Percentiles rank a stretch among this genome's conserved stretches.
phyloP scores from a whole-genome alignment of 2,329 filamentous ascomycete species.

The Harringtonia aguacate region DNA sequence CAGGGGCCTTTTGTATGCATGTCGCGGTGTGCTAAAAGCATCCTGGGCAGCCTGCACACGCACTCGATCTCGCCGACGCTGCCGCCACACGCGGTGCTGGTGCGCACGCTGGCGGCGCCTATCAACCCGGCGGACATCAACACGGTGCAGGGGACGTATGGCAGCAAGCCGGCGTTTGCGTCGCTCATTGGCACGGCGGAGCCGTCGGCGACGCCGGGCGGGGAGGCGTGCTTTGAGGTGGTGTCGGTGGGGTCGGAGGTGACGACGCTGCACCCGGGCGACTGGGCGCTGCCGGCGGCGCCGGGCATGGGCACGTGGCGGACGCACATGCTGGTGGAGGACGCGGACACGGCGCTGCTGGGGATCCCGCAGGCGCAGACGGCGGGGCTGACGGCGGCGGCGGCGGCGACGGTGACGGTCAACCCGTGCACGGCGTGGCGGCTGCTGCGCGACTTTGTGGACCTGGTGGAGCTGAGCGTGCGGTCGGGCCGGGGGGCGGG shows the following conservation, averaged over 20 bases:
- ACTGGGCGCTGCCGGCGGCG: constrained; percentile 85
- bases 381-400: constrained; percentile 51
- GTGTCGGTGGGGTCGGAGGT: constrained; percentile 52
- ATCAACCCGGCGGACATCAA: constrained; percentile 98
- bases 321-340: constrained; percentile 67
- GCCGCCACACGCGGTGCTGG: constrained; percentile 53
- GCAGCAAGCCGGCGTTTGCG: constrained; percentile 68
- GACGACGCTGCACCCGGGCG: constrained; percentile 52
- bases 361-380: constrained; percentile 34
- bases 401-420: constrained; percentile 80
- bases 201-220: constrained; percentile 71
- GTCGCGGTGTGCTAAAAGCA: background rate
- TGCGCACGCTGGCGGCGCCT: constrained; percentile 81
- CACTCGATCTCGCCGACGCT: constrained; percentile 70
- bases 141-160: constrained; percentile 94
- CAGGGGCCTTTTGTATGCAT: background rate
- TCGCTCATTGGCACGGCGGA: constrained; percentile 62
- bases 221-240: constrained; percentile 93
- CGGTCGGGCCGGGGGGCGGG: constrained; percentile 51
- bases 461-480: constrained; percentile 34
- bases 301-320: constrained; percentile 90
- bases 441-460: constrained; percentile 74
- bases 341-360: constrained; percentile 45
- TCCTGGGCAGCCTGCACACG: constrained; percentile 59
- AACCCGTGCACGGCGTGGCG: constrained; percentile 94